Conservation (phyloP, 179 eudicot species). For the Sideroxylon spinosum region DNA sequence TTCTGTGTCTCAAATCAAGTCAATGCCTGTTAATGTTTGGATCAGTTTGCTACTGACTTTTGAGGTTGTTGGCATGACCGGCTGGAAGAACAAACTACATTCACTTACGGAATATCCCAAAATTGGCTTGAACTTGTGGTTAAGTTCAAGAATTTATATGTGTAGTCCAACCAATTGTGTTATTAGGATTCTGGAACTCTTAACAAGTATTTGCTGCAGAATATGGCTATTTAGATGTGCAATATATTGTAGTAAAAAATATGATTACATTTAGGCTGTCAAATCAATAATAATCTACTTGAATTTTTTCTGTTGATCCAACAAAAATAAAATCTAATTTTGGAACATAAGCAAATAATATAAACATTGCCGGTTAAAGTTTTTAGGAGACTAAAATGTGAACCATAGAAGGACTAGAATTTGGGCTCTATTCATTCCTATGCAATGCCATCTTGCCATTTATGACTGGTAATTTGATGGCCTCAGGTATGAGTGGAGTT, state of each 20-base stretch:
- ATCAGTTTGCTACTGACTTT: background rate
- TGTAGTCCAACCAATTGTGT: background rate
- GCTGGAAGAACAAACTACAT: background rate
- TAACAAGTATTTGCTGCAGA: background rate
- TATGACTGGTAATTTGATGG: background rate
- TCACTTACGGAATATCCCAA: background rate
- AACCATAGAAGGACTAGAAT: conserved; percentile 2
- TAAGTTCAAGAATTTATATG: background rate
- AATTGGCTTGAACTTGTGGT: background rate
- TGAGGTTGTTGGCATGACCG: background rate
- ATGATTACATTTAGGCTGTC: background rate
- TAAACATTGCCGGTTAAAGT: background rate
- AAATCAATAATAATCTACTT: background rate
- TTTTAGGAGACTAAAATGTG: background rate
- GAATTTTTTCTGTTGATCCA: background rate
- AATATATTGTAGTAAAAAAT: background rate
- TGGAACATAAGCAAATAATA: background rate
- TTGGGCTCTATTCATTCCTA: too few relatives aligned
- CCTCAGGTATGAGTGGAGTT: background rate
- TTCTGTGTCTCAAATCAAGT: background rate
- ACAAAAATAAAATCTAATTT: background rate
- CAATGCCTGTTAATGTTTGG: background rate
- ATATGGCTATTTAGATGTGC: background rate
- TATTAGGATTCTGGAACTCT: background rate
- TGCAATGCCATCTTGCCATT: too few relatives aligned